Percentiles rank a stretch among this genome's conserved stretches.
phyloP scores from a whole-genome alignment of 192 early-diverging fungal species.

The Backusella morwellensis region DNA sequence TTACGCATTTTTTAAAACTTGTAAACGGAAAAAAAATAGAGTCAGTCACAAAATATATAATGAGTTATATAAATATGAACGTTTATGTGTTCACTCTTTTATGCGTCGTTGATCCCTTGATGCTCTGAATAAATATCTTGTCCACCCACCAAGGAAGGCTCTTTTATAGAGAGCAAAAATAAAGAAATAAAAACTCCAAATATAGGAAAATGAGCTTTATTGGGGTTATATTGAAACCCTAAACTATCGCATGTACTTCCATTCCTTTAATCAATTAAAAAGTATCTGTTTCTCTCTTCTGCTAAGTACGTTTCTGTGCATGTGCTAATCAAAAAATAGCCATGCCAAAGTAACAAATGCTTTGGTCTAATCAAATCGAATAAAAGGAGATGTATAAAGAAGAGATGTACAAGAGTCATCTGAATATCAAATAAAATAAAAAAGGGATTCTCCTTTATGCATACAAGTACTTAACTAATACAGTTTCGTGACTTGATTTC shows the following conservation, averaged over 20 bases:
- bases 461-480: neutral
- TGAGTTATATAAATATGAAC: no score
- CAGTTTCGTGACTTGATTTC: neutral
- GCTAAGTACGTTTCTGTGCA: neutral
- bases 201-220: slow-evolving; percentile 1
- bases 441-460: neutral
- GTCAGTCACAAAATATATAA: no score
- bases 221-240: neutral
- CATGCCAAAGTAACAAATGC: no score
- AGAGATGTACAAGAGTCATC: neutral
- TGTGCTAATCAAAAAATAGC: neutral
- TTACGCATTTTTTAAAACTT: no score
- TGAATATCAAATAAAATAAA: neutral
- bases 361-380: neutral
- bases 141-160: no score
- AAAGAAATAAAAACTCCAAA: neutral
- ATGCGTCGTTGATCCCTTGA: neutral
- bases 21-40: no score
- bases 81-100: neutral
- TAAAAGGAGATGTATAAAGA: neutral
- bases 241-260: neutral
- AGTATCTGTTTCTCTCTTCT: neutral
- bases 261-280: neutral
- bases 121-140: neutral
- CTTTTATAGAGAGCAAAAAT: neutral